A percentile compares a stretch with the other conserved stretches of the same genome.
Conservation (phyloP, 441 rosid species). For the Syzygium syzygioides region DNA sequence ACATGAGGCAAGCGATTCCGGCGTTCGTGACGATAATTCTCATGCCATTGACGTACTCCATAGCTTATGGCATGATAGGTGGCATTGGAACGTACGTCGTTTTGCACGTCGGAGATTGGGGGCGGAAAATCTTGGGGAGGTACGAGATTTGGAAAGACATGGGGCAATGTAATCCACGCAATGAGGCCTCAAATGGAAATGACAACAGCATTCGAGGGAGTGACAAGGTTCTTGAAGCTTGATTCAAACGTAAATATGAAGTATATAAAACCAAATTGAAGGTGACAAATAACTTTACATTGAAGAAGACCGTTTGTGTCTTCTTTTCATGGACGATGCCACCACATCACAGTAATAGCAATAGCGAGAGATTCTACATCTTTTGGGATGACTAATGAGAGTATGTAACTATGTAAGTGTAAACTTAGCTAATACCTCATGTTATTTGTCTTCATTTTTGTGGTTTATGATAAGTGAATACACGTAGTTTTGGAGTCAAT, state of each 20-base stretch:
- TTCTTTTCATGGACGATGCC: too few relatives aligned
- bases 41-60: constrained; percentile 3
- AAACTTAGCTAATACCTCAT: too few relatives aligned
- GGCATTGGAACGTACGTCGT: neutral
- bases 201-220: neutral
- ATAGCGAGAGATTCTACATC: too few relatives aligned
- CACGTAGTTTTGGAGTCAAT: neutral
- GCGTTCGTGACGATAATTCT: neutral
- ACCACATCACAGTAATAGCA: too few relatives aligned
- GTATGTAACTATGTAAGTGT: too few relatives aligned
- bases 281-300: too few relatives aligned
- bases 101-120: neutral
- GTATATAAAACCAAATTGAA: too few relatives aligned
- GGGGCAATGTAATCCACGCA: neutral
- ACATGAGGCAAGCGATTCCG: constrained; percentile 8
- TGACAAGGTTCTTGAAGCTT: neutral
- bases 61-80: constrained; percentile 5
- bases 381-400: too few relatives aligned
- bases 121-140: neutral
- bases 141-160: neutral
- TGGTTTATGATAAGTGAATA: neutral
- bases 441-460: too few relatives aligned
- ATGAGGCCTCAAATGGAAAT: neutral
- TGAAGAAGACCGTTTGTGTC: too few relatives aligned
- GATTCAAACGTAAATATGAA: neutral